Conservation (phyloP, 495 filamentous ascomycete genomes). For the Lepraria neglecta region DNA sequence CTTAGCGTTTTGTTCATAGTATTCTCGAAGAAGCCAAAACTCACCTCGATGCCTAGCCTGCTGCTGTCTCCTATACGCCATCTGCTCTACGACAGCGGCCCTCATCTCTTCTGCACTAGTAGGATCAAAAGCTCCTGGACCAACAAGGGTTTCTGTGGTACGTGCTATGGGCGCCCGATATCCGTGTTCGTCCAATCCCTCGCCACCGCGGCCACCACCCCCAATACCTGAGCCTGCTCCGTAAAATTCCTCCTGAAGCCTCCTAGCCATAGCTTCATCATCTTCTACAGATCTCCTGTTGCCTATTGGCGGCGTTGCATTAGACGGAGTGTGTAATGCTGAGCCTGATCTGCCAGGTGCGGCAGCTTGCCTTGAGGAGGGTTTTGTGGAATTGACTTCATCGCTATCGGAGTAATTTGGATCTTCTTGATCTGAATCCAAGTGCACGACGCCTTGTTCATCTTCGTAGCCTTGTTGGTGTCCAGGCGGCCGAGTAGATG, state of each 20-base stretch:
- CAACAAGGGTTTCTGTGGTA: conserved; percentile 86
- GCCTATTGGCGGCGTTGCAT: conserved; percentile 20
- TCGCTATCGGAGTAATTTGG: conserved; percentile 23
- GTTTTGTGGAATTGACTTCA: conserved; percentile 10
- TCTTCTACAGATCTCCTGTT: conserved; percentile 49
- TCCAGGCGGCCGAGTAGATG: conserved; percentile 24
- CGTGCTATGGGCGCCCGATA: conserved; percentile 87
- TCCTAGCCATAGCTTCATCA: conserved; percentile 87
- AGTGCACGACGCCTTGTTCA: conserved; percentile 56
- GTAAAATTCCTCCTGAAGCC: conserved; percentile 89
- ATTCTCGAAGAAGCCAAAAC: conserved; percentile 12
- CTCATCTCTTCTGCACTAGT: conserved; percentile 55
- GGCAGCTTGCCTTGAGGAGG: conserved; percentile 3
- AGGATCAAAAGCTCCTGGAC: conserved; percentile 51
- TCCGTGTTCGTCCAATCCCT: conserved; percentile 47
- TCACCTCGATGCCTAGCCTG: conserved; percentile 38
- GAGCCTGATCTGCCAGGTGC: conserved; percentile 13
- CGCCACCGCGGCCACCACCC: conserved; percentile 25
- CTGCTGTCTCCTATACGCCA: conserved; percentile 48
- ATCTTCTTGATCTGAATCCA: conserved; percentile 59
- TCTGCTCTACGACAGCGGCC: conserved; percentile 58
- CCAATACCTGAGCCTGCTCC: conserved; percentile 39
- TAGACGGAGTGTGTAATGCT: conserved; percentile 22
- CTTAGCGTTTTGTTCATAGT: conserved; percentile 18
- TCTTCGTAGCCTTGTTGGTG: conserved; percentile 41